Evolutionary conservation across 2,329 filamentous ascomycete genomes (phyloP), one percentile per base, ranked within the genome.

Genomic region (Furcasterigmium furcatum): DNA sequence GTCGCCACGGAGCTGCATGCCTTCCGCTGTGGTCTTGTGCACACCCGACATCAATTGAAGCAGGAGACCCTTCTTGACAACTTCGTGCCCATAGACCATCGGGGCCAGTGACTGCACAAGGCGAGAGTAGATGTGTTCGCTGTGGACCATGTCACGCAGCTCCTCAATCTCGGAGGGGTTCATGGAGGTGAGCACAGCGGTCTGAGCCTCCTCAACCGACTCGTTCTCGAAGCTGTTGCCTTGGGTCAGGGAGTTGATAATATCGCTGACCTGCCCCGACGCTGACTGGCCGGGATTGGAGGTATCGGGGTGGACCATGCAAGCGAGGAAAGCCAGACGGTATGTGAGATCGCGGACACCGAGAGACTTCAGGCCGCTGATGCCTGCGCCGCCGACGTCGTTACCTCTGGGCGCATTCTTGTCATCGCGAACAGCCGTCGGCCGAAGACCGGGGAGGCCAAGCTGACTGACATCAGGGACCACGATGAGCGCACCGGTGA

Each of bases 31-130:
- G 19, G 81, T 80, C 66, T 99, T 99, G 68, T 84, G 84, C 3
- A 99, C 89, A 73, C 94, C 94, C n/a, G 91, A 89, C 80, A 99
- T 90, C 39, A 99, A 77, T 66, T 99, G 94, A 35, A 99, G 76
- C 8, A 99, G 79, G 20, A 99, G 74, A 24, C 94, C 94, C 67
- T 99, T 99, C 72, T 99, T 99, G 60, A 99, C 92, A 46, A 96
- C 90, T 51, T 94, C 90, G 62, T 99, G 94, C 13, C 94, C 94
- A 59, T 96, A 99, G 4, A 99, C 91, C 78, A 92, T 99, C 2
- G 94, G 94, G 2, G 94, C 94, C 39, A 99, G 84, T 1, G 91
- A 96, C 58, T 95, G 88, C 29, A 99, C 91, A 9, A 99, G 74
- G 21, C 91, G 84, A 57, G 88, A 85, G 71, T 96, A 99, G 55